Base-by-base conservation (phyloP, 345 rosid species). In the Eutrema yunnanense region DNA sequence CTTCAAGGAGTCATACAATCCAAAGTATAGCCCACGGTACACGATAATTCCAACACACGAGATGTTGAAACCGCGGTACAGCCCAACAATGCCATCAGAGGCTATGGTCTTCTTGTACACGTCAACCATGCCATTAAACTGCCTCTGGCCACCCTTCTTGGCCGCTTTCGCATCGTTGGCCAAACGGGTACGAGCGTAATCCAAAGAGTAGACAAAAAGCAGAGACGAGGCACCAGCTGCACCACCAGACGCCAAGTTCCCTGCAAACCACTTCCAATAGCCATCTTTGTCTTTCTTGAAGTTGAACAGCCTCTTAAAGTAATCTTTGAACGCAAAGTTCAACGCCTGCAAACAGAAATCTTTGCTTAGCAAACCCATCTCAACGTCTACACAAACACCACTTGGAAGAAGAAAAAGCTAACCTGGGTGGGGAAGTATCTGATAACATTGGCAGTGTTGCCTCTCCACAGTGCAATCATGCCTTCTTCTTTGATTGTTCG, bases 221-320 rank as follows among this genome's bases (percentile, higher is more conserved):
- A 86, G 88, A 68, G 96, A 91, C 37, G 97, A 81, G 9, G 97
- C 97, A 79, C 97, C 97, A 77, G 97, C 97, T 40, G 88, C 90
- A 56, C 97, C 97, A 27, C 97, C 97, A 14, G 97, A 91, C 2
- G 80, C 97, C 82, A 91, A 81, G 81, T 91, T 91, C 33, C 96
- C 97, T 16, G 88, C 97, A 80, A 91, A 91, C 97, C 97, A 91
- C 34, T 85, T 88, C 97, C 97, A 91, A 74, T 91, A 91, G 57
- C 96, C 96, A 79, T 88, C 90, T 64, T 65, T 89, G 80, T 90
- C 97, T 79, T 90, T 90, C 96, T 87, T 90, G 85, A 88, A 88
- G 87, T 90, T 90, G 63, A 90, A 90, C 53, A 87, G 78, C 72
- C 89, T 85, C 86, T 91, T 91, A 71, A 91, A 91, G 84, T 91